Percentiles rank a stretch among this genome's conserved stretches.
These are phyloP conservation scores for Pseudogymnoascus sp. DNA, from an alignment of 2,329 filamentous ascomycete species.

Conservation along the genomic window DNA sequence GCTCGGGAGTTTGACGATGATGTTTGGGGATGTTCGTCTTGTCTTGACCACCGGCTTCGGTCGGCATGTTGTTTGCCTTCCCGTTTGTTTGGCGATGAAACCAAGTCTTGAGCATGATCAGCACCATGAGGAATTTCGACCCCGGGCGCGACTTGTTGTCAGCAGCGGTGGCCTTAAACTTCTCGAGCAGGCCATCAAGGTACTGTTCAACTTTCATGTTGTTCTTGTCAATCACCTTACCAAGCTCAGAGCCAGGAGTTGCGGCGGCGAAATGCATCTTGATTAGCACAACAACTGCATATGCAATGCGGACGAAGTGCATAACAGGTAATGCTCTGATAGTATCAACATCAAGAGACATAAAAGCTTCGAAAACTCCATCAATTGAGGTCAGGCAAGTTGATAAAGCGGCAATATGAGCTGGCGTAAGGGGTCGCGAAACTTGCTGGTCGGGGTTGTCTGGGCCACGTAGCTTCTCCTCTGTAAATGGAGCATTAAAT, in stretches of 20 bases:
- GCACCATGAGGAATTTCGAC: conserved; percentile 61
- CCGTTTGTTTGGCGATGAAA: conserved; percentile 27
- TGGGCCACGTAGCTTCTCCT: conserved; percentile 21
- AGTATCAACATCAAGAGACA: conserved; percentile 36
- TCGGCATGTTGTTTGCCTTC: conserved; percentile 12
- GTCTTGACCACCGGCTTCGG: conserved; percentile 11
- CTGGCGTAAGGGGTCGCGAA: conserved; percentile 21
- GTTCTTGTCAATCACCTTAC: conserved; percentile 59
- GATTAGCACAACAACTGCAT: conserved; percentile 49
- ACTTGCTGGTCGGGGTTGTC: conserved; percentile 13
- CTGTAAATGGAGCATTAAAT: conserved; percentile 32
- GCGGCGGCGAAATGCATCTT: conserved; percentile 54
- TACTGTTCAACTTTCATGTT: conserved; percentile 58
- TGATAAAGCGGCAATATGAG: conserved; percentile 44
- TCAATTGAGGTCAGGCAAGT: conserved; percentile 46
- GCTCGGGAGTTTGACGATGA: conserved; percentile 16
- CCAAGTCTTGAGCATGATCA: conserved; percentile 63
- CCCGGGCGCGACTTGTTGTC: conserved; percentile 57
- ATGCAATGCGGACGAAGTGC: conserved; percentile 45
- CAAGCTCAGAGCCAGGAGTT: conserved; percentile 55
- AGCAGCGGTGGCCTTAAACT: conserved; percentile 56
- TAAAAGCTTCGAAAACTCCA: conserved; percentile 42
- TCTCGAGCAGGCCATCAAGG: conserved; percentile 60
- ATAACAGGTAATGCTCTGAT: conserved; percentile 43
- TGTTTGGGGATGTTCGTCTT: conserved; percentile 15